Conservation (phyloP, 352 stramenopile genomes). For the Pythium dissimile region DNA sequence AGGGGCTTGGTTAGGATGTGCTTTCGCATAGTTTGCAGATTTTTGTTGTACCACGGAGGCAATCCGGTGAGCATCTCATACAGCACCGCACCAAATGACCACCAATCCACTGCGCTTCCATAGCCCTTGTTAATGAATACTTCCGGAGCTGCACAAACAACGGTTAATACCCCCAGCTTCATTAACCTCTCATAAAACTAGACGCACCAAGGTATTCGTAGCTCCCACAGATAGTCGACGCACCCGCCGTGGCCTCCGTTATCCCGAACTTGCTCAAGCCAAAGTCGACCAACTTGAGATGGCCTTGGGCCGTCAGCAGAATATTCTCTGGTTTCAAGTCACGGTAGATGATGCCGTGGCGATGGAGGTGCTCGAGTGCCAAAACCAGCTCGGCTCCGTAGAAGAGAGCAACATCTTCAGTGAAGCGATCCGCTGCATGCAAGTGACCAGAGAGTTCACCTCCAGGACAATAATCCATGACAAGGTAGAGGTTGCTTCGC, state of each 20-base stretch:
- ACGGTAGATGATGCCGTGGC: constrained; percentile 79
- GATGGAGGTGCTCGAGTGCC: constrained; percentile 78
- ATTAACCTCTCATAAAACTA: not conserved
- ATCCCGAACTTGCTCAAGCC: constrained; percentile 83
- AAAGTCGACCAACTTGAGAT: constrained; percentile 83
- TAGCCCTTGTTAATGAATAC: constrained; percentile 63
- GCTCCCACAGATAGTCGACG: constrained; percentile 68
- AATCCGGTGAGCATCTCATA: constrained; percentile 79
- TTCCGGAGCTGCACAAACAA: constrained; percentile 46
- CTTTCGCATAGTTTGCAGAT: constrained; percentile 44
- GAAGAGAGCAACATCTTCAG: constrained; percentile 53
- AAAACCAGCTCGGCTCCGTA: constrained; percentile 72
- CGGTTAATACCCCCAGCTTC: not conserved
- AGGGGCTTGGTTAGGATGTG: constrained; percentile 53
- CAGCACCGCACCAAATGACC: constrained; percentile 68
- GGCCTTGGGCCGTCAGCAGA: constrained; percentile 54
- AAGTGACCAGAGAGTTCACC: constrained; percentile 64
- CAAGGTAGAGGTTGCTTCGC: constrained; percentile 52
- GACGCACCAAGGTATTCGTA: constrained; percentile 75
- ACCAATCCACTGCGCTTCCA: constrained; percentile 78
- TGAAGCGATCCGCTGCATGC: constrained; percentile 43
- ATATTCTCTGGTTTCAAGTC: constrained; percentile 84
- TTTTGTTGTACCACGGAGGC: constrained; percentile 73
- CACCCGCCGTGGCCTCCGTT: constrained; percentile 53
- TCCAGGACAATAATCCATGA: constrained; percentile 82